phyloP scores from a whole-genome alignment of 2,329 filamentous ascomycete genomes.

The Alternaria ethzedia region DNA sequence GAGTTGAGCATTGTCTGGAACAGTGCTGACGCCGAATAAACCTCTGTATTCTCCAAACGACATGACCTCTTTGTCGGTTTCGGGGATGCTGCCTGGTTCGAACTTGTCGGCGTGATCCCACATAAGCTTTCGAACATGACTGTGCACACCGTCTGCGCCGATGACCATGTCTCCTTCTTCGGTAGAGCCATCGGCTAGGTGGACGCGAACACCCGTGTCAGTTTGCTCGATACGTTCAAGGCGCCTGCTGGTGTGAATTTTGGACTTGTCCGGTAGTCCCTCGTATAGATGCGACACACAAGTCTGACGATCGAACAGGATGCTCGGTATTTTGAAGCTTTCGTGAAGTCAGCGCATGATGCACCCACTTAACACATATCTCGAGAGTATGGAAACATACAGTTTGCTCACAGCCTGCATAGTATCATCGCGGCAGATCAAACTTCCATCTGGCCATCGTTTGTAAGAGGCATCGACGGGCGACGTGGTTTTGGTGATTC shows the following conservation, averaged over 20 bases:
- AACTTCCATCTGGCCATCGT: slow-evolving; percentile 23
- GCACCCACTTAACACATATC: neutral
- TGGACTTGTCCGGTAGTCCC: slow-evolving; percentile 25
- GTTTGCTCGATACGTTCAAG: slow-evolving; percentile 24
- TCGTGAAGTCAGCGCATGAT: neutral
- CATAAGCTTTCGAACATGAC: slow-evolving; percentile 26
- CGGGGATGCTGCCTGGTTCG: slow-evolving; percentile 10
- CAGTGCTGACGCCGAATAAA: slow-evolving; percentile 21
- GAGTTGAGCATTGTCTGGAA: slow-evolving; percentile 25
- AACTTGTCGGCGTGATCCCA: slow-evolving; percentile 23
- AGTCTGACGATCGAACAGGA: slow-evolving; percentile 26
- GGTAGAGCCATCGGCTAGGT: slow-evolving; percentile 20
- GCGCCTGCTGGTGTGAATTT: slow-evolving; percentile 16
- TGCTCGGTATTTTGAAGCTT: slow-evolving; percentile 10
- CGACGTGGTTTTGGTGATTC: slow-evolving; percentile 11
- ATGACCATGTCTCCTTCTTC: slow-evolving; percentile 30
- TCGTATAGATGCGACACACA: slow-evolving; percentile 28
- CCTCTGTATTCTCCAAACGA: slow-evolving; percentile 18
- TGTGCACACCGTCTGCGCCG: slow-evolving; percentile 35
- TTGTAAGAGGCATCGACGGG: slow-evolving; percentile 11
- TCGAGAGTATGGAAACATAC: neutral
- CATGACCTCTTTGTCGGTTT: slow-evolving; percentile 15
- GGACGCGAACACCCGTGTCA: slow-evolving; percentile 17
- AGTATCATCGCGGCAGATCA: neutral
- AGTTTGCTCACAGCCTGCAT: slow-evolving; percentile 2